Percentiles rank a stretch among this genome's conserved stretches.
These are phyloP conservation scores for Alternaria alternata DNA, from an alignment of 2,329 filamentous ascomycete species.

Conservation along the genomic window DNA sequence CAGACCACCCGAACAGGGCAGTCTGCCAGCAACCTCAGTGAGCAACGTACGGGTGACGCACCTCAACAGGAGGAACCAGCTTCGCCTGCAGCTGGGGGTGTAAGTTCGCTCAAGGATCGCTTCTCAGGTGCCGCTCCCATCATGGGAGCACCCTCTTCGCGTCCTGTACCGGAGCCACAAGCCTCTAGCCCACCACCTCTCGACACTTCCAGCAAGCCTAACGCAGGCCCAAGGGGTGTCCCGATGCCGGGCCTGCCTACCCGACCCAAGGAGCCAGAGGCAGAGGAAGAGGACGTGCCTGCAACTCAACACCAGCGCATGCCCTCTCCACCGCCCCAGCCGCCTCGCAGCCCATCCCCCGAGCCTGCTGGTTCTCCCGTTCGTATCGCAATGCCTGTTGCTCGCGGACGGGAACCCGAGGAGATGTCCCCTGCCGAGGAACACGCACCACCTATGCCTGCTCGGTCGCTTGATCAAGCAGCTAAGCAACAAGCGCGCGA, in stretches of 20 bases:
- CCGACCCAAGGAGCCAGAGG: slow-evolving; percentile 59
- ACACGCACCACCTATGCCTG: slow-evolving; percentile 67
- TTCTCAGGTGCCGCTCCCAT: slow-evolving; percentile 78
- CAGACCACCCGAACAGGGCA: slow-evolving; percentile 76
- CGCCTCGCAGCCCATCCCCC: slow-evolving; percentile 56
- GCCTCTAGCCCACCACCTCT: slow-evolving; percentile 67
- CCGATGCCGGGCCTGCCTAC: slow-evolving; percentile 79
- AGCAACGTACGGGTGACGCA: slow-evolving; percentile 70
- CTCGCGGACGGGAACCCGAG: slow-evolving; percentile 64
- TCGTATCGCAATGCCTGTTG: slow-evolving; percentile 84
- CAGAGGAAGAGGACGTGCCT: slow-evolving; percentile 58
- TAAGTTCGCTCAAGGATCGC: slow-evolving; percentile 79
- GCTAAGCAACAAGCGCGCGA: slow-evolving; percentile 71
- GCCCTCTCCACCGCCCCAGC: slow-evolving; percentile 52
- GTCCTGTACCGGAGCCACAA: slow-evolving; percentile 51
- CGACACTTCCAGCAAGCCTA: slow-evolving; percentile 73
- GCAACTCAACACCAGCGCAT: slow-evolving; percentile 61
- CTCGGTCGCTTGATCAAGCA: slow-evolving; percentile 67
- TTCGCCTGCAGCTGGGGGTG: slow-evolving; percentile 66
- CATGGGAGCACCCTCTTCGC: slow-evolving; percentile 55
- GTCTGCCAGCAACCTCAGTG: slow-evolving; percentile 62
- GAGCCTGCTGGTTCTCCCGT: slow-evolving; percentile 75
- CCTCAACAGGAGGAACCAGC: slow-evolving; percentile 59
- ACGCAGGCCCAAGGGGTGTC: slow-evolving; percentile 68
- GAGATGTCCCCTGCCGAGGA: slow-evolving; percentile 62